Evolutionary conservation across 169 alveolate genomes (phyloP).

Genomic region (Miamiensis avidus): DNA sequence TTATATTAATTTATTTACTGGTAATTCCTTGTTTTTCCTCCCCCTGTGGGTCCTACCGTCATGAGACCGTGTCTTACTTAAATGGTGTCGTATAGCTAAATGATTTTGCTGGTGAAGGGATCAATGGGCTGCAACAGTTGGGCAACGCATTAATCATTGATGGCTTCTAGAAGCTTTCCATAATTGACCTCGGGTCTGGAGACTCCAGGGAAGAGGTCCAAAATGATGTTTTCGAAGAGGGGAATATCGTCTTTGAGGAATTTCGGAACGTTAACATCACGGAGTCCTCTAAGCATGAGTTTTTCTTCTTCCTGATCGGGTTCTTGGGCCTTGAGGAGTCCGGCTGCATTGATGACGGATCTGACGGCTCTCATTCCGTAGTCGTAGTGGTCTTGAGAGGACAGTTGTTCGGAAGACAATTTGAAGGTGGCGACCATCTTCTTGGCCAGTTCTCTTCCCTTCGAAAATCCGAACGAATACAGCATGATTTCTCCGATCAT

Average conservation of each 20-base stretch:
- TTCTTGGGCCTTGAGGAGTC: slow-evolving; percentile 80
- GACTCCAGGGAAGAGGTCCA: slow-evolving; percentile 94
- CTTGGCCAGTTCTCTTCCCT: slow-evolving; percentile 84
- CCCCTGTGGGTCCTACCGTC: slow-evolving; percentile 97
- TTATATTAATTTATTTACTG: too few species aligned
- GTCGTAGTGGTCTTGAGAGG: slow-evolving; percentile 90
- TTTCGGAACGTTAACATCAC: slow-evolving; percentile 96
- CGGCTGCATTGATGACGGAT: slow-evolving; percentile 89
- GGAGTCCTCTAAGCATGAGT: slow-evolving; percentile 90
- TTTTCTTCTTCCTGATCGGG: slow-evolving; percentile 92
- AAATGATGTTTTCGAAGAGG: slow-evolving; percentile 92
- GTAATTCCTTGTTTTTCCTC: slow-evolving; percentile 93
- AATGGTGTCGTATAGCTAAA: slow-evolving; percentile 92
- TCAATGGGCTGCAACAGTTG: slow-evolving; percentile 86
- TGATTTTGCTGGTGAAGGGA: slow-evolving; percentile 79
- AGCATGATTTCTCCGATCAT: slow-evolving; percentile 90
- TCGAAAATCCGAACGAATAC: slow-evolving; percentile 85
- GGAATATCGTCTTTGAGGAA: slow-evolving; percentile 95
- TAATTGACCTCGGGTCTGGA: slow-evolving; percentile 88
- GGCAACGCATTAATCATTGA: slow-evolving; percentile 66
- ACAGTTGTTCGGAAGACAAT: slow-evolving; percentile 88
- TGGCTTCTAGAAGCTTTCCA: slow-evolving; percentile 80
- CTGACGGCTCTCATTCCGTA: slow-evolving; percentile 93
- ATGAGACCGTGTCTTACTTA: slow-evolving; percentile 95
- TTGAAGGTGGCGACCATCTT: slow-evolving; percentile 89